Base-by-base conservation (phyloP, 2,329 filamentous ascomycete genomes). In the Fonsecaea multimorphosa region DNA sequence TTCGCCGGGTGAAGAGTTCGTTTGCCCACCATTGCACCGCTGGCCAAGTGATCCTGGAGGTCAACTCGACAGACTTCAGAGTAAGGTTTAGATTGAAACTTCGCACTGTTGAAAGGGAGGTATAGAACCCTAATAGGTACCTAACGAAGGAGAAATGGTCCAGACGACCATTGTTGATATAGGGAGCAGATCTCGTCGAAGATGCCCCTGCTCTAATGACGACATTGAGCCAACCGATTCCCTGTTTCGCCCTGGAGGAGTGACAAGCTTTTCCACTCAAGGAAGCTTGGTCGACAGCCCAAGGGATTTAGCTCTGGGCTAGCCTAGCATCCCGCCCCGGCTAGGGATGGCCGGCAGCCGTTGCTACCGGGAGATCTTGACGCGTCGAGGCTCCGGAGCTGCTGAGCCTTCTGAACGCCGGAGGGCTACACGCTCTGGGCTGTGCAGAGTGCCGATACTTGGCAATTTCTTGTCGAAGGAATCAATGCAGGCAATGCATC, bases 1-100 rank as follows among this genome's bases (percentile, higher is more conserved):
- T 32, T 59, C 16, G 49, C 31, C 34, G 34, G 52, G n/a, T 66
- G 36, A 31, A 69, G 54, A 32, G 61, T 64, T 60, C 67, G 60
- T 55, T 69, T 69, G 22, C 67, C 67, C 8, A 69, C 67, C 67
- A 69, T 69, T 12, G 29, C 19, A 34, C 12, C 12, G 27, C 14
- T n/a, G 29, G 9, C 16, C 51, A 11, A 38, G 51, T 16, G 51
- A n/a, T 14, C n/a, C 12, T 32, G 22, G 1, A 11, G 44, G 8
- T 3, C 9, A 22, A 49, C 8, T 22, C 11, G 22, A 49, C 8
- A 24, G 22, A 24, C 3, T 24, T 14, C 1, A 6, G 11, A 16
- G 5, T 49, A 11, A 24, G 11, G 1, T 19, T 49, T 12, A 12
- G 44, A 49, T 4, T 49, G 24, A 16, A 24, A 27, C 8, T 27